Evolutionary conservation across 768 basidiomycete genomes (phyloP).

Genomic region (Suillus ampliporus): DNA sequence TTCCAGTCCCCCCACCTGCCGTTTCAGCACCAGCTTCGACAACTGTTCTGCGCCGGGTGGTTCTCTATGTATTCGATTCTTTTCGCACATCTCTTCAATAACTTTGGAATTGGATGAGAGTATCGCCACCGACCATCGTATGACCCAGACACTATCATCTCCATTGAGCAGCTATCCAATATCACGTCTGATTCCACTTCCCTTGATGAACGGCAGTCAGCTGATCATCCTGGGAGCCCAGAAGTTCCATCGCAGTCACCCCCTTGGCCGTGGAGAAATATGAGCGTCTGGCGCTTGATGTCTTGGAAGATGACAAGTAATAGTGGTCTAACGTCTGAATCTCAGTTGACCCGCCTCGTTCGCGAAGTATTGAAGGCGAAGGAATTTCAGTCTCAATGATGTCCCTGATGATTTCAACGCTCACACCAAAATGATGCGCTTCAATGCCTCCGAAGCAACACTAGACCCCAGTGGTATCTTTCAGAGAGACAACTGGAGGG

Average conservation of each 20-base stretch:
- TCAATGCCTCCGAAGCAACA: background rate
- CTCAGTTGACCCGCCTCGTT: conserved; percentile 6
- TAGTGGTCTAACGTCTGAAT: background rate
- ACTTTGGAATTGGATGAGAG: conserved; percentile 21
- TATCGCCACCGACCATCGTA: conserved; percentile 20
- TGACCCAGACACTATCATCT: conserved; percentile 1
- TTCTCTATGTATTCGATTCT: conserved; percentile 22
- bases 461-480: background rate
- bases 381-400: conserved; percentile 15
- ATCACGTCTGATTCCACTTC: background rate
- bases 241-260: background rate
- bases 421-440: background rate
- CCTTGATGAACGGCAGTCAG: background rate
- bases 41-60: conserved; percentile 8
- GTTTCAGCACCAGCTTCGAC: conserved; percentile 1
- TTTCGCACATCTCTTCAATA: conserved; percentile 21
- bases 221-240: background rate
- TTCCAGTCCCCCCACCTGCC: conserved; percentile 19
- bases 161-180: background rate
- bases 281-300: conserved; percentile 22
- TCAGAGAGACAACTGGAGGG: conserved; percentile 17
- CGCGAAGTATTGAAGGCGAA: conserved; percentile 6
- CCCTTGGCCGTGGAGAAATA: conserved; percentile 24
- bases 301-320: conserved; percentile 15
- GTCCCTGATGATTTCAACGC: background rate